phyloP scores from a whole-genome alignment of 345 rosid species.

The Hibiscus syriacus region DNA sequence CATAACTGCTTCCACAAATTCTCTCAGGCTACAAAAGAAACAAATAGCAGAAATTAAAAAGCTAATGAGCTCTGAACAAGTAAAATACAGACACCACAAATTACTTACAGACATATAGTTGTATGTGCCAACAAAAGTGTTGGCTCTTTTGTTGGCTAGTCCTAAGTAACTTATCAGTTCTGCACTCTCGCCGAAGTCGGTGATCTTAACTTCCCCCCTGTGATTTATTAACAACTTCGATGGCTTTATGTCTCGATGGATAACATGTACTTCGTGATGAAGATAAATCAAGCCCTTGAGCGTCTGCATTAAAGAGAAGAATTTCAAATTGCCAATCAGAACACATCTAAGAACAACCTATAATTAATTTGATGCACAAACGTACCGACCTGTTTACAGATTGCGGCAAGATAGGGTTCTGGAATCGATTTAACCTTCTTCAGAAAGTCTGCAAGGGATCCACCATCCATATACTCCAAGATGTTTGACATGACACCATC shows the following conservation, averaged over 20 bases:
- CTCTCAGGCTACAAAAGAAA: constrained; percentile 72
- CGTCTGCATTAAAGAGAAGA: constrained; percentile 35
- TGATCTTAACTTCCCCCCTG: constrained; percentile 89
- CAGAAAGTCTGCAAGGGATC: constrained; percentile 58
- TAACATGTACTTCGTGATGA: constrained; percentile 64
- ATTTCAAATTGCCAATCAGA: not conserved
- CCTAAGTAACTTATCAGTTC: constrained; percentile 59
- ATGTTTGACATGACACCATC: constrained; percentile 53
- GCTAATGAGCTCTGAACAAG: not conserved
- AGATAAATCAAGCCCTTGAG: constrained; percentile 71
- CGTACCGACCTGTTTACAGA: constrained; percentile 60
- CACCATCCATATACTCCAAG: constrained; percentile 74
- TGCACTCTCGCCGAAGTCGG: constrained; percentile 80
- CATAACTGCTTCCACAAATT: constrained; percentile 48
- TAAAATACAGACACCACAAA: not conserved
- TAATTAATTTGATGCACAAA: not conserved
- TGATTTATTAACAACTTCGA: constrained; percentile 89
- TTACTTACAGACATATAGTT: constrained; percentile 86
- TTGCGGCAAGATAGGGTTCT: constrained; percentile 58
- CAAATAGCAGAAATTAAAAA: not conserved
- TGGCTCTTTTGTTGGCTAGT: constrained; percentile 66
- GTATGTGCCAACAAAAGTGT: constrained; percentile 79
- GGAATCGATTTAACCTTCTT: constrained; percentile 48
- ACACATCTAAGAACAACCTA: not conserved
- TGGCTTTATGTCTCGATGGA: constrained; percentile 75